Conservation (phyloP, 805 yeast genomes). For the Hanseniaspora nectarophila region DNA sequence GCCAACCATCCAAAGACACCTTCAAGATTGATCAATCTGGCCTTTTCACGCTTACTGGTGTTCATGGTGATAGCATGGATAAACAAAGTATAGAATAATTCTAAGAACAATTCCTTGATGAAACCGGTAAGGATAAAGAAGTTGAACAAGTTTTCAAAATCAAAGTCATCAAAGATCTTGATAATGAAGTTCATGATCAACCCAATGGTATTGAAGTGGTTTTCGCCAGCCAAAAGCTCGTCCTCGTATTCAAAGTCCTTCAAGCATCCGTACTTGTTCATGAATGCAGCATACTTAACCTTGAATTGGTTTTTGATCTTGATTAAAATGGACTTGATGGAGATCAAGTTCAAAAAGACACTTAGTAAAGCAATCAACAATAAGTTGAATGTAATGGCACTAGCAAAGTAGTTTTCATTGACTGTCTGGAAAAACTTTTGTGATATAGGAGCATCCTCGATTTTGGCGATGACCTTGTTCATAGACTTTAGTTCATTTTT, state of each 20-base stretch:
- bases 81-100: constrained; percentile 7
- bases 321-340: background rate
- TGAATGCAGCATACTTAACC: background rate
- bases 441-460: background rate
- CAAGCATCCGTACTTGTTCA: constrained; percentile 11
- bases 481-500: background rate
- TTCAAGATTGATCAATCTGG: background rate
- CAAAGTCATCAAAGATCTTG: constrained; percentile 3
- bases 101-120: constrained; percentile 10
- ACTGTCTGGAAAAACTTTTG: background rate
- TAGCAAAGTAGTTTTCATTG: background rate
- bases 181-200: constrained; percentile 1
- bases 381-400: constrained; percentile 1
- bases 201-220: constrained; percentile 2
- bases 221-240: background rate
- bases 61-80: constrained; percentile 7
- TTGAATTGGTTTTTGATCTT: background rate
- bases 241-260: constrained; percentile 12
- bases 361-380: background rate
- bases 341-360: background rate
- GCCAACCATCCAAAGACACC: background rate
- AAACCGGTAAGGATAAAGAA: constrained; percentile 12
- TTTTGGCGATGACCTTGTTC: background rate
- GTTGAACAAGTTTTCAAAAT: constrained; percentile 13
- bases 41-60: background rate